Conservation (phyloP, 768 basidiomycete species). For the Boletus pseudo-olivaceus region DNA sequence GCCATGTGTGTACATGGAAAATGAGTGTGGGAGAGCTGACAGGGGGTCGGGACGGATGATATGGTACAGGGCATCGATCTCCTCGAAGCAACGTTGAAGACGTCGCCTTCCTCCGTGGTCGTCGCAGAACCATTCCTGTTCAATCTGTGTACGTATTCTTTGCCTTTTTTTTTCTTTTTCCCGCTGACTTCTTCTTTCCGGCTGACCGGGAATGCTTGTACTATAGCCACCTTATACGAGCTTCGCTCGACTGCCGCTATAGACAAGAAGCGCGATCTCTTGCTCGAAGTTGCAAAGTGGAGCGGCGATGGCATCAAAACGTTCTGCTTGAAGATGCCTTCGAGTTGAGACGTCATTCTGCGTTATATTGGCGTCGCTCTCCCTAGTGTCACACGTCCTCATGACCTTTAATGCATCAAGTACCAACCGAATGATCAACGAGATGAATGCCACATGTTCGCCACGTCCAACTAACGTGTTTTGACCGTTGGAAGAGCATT, state of each 20-base stretch:
- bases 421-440: background rate
- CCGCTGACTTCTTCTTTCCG: background rate
- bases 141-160: slow-evolving; percentile 62
- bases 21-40: background rate
- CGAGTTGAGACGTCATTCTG: slow-evolving; percentile 35
- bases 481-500: background rate
- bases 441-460: background rate
- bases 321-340: slow-evolving; percentile 75
- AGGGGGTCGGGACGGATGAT: background rate
- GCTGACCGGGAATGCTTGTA: background rate
- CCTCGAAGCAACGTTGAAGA: slow-evolving; percentile 57
- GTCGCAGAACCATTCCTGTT: slow-evolving; percentile 82
- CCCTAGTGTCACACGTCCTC: background rate
- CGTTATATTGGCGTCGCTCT: background rate
- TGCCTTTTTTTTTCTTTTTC: background rate
- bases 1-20: background rate
- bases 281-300: slow-evolving; percentile 80
- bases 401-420: background rate
- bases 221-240: slow-evolving; percentile 76
- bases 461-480: background rate
- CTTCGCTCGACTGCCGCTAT: slow-evolving; percentile 67
- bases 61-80: slow-evolving; percentile 60
- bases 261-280: slow-evolving; percentile 71
- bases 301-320: slow-evolving; percentile 80
- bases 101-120: slow-evolving; percentile 68